Evolutionary conservation across 2,329 filamentous ascomycete genomes (phyloP).

Genomic region (Colletotrichum tropicicola): DNA sequence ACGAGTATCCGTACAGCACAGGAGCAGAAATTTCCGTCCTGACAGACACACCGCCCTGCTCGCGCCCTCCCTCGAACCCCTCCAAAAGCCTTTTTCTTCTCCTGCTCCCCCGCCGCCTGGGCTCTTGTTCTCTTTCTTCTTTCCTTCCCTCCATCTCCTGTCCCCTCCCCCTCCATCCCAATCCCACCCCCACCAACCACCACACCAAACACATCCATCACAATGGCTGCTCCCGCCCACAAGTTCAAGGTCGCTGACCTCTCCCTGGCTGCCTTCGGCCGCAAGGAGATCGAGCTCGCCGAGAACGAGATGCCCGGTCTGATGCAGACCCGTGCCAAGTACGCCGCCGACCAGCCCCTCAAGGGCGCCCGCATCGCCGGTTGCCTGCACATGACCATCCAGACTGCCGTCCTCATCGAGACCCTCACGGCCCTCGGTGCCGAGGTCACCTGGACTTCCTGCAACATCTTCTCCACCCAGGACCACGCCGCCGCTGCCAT

Average conservation of each 20-base stretch:
- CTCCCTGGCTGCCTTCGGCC: conserved; percentile 96
- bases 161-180: conserved; percentile 24
- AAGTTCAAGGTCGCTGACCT: conserved; percentile 99
- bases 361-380: conserved; percentile 95
- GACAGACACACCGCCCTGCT: not conserved
- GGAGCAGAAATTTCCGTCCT: conserved; percentile 29
- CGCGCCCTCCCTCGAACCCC: conserved; percentile 18
- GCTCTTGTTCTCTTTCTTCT: conserved; percentile 21
- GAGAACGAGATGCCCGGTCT: conserved; percentile 98
- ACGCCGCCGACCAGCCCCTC: conserved; percentile 91
- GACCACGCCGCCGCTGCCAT: conserved; percentile 98
- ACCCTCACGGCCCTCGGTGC: conserved; percentile 93
- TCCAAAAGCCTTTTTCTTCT: conserved; percentile 26
- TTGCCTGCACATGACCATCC: conserved; percentile 99
- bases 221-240: conserved; percentile 81
- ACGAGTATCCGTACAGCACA: not conserved
- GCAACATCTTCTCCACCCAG: conserved; percentile 99
- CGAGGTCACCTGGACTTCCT: conserved; percentile 98
- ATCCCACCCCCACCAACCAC: conserved; percentile 26
- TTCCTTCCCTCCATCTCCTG: conserved; percentile 11
- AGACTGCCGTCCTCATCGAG: conserved; percentile 99
- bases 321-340: conserved; percentile 93
- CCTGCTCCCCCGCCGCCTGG: conserved; percentile 12
- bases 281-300: conserved; percentile 98
- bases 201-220: conserved; percentile 37